phyloP scores from a whole-genome alignment of 75 land plant genomes.

The Cryptomeria japonica region DNA sequence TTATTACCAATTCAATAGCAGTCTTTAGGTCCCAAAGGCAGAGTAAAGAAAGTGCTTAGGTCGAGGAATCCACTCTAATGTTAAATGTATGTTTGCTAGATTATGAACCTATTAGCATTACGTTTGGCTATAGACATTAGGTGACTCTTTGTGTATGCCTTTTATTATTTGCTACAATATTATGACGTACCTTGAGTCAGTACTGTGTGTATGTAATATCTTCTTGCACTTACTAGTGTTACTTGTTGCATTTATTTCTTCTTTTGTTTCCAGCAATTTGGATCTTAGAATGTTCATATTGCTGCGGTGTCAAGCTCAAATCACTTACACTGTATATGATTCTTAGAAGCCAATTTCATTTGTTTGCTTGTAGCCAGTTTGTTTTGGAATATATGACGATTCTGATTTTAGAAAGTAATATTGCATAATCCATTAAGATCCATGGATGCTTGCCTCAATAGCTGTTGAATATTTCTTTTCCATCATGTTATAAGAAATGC shows the following conservation, averaged over 20 bases:
- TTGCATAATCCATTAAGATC: neutral
- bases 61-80: neutral
- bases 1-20: too few relatives aligned
- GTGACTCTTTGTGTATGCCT: neutral
- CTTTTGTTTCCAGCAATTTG: neutral
- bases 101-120: neutral
- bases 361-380: neutral
- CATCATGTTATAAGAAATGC: neutral
- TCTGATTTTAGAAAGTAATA: neutral
- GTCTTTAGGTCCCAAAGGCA: too few relatives aligned
- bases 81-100: neutral
- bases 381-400: neutral
- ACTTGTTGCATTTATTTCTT: neutral
- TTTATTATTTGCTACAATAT: neutral
- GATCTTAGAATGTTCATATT: neutral
- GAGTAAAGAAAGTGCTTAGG: neutral
- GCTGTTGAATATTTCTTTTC: neutral
- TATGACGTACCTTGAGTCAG: neutral
- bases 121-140: neutral
- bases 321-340: neutral
- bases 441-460: neutral
- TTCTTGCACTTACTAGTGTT: neutral
- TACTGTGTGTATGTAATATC: neutral
- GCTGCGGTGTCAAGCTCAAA: neutral
- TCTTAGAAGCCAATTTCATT: neutral